Base-by-base conservation (phyloP, 2,329 filamentous ascomycete genomes). In the Davidsoniella australis region DNA sequence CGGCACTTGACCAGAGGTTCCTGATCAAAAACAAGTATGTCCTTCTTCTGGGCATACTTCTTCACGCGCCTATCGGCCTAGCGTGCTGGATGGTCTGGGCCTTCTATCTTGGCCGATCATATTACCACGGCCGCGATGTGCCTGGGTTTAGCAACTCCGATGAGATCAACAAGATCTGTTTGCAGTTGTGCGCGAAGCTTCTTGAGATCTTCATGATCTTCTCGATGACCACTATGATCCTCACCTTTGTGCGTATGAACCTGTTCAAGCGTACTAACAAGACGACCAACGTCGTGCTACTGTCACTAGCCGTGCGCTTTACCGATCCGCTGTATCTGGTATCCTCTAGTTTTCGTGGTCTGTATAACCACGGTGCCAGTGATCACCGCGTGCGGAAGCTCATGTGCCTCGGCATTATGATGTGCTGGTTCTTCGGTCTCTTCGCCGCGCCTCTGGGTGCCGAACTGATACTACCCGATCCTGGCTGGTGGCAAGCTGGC, bases 131-230 rank as follows among this genome's bases (percentile, higher is more conserved):
- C n/a, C 8, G 16, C 43, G 14, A 45, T 36, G n/a, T 33, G 24
- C 43, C 43, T 16, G 43, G 43, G 6, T 5, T 23, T 9, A 45
- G 24, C 9, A 29, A 45, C 23, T 33, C 24, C 17, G 26, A 45
- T 9, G 23, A 24, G 5, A 29, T 45, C 12, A 45, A 45, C 12
- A 45, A 33, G 9, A 33, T 45, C 16, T 45, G 12, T 12, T 6
- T 45, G 23, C 26, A 16, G n/a, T 5, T 45, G 6, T 17, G 24
- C 9, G 43, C 43, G 8, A 45, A 37, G 26, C 6, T 9, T 8
- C n/a, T 45, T 2, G 43, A 45, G 36, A 14, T 45, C n/a, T 45
- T 45, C 18, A 45, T 45, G 43, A 8, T 45, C 14, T 45, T 45
- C n/a, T 45, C 43, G 2, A 17, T 45, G 23, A 45, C 43, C 8